A percentile compares a stretch with the other conserved stretches of the same genome.
Evolutionary conservation across 495 filamentous ascomycete species (phyloP).

Genomic region (Amphirosellinia nigrospora): DNA sequence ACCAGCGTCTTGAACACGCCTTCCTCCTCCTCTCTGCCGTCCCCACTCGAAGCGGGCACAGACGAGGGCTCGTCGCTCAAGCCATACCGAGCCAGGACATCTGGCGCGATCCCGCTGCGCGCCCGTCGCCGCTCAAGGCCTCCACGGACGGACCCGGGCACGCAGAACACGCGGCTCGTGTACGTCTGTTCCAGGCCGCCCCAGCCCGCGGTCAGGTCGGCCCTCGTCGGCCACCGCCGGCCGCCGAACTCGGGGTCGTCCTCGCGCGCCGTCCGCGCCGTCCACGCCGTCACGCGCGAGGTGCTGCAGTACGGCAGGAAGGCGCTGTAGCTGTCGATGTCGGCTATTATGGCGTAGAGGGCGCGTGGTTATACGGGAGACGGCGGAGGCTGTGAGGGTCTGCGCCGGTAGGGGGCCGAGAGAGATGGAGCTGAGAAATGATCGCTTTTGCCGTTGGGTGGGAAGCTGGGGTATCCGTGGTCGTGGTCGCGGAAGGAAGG

Average conservation of each 20-base stretch:
- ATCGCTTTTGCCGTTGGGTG: slow-evolving; percentile 28
- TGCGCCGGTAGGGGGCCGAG: slow-evolving; percentile 44
- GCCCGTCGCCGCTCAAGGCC: slow-evolving; percentile 71
- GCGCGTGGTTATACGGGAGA: slow-evolving; percentile 76
- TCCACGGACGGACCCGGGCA: slow-evolving; percentile 72
- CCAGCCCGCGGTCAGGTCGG: slow-evolving; percentile 84
- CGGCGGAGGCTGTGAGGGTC: slow-evolving; percentile 74
- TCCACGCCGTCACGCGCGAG: slow-evolving; percentile 70
- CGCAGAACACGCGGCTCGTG: slow-evolving; percentile 75
- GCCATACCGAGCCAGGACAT: slow-evolving; percentile 24
- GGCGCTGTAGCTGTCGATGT: slow-evolving; percentile 76
- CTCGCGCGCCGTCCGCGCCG: no score
- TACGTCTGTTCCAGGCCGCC: slow-evolving; percentile 82
- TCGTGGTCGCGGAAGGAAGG: slow-evolving; percentile 9
- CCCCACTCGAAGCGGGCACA: background rate
- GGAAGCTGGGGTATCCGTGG: slow-evolving; percentile 4
- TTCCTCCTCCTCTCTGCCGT: slow-evolving; percentile 47
- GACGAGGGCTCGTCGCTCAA: slow-evolving; percentile 29
- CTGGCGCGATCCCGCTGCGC: slow-evolving; percentile 25
- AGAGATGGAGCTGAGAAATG: slow-evolving; percentile 47
- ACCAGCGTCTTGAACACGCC: slow-evolving; percentile 75
- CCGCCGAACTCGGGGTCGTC: slow-evolving; percentile 47
- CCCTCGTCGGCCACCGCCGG: slow-evolving; percentile 68
- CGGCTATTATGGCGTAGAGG: slow-evolving; percentile 83
- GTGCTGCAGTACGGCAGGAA: slow-evolving; percentile 87